A percentile compares a stretch with the other conserved stretches of the same genome.
These are phyloP conservation scores for Boletellus ananiceps DNA, from an alignment of 768 basidiomycete genomes.

Conservation along the genomic window DNA sequence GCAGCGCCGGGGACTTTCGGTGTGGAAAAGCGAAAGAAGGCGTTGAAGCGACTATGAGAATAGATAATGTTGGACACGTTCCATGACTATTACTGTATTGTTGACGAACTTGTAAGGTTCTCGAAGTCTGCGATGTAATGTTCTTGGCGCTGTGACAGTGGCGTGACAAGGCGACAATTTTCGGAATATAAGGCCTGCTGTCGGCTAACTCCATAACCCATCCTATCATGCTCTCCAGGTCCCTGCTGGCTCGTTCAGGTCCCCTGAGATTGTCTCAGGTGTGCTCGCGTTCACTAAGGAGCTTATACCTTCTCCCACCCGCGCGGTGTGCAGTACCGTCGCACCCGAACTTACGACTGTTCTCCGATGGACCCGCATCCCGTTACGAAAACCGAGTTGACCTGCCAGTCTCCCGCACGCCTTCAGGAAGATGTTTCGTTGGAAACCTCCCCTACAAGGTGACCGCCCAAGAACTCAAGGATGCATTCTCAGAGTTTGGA, in stretches of 20 bases:
- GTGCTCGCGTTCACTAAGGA: conserved; percentile 14
- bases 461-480: conserved; percentile 38
- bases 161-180: conserved; percentile 21
- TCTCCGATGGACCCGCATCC: conserved; percentile 16
- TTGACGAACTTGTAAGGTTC: background rate
- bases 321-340: background rate
- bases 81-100: conserved; percentile 1
- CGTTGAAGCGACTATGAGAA: conserved; percentile 66
- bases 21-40: conserved; percentile 86
- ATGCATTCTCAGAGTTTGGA: conserved; percentile 43
- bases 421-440: conserved; percentile 40
- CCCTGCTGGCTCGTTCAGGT: conserved; percentile 16
- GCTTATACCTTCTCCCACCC: conserved; percentile 6
- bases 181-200: background rate
- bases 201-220: background rate
- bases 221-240: conserved; percentile 20
- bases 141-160: conserved; percentile 17
- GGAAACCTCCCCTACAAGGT: conserved; percentile 51
- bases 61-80: conserved; percentile 2
- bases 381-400: conserved; percentile 1
- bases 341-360: conserved; percentile 9
- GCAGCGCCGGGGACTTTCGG: conserved; percentile 54
- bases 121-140: conserved; percentile 1
- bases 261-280: conserved; percentile 8
- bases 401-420: conserved; percentile 10